phyloP scores from a whole-genome alignment of 352 stramenopile genomes.

The Aphanomyces euteiches region DNA sequence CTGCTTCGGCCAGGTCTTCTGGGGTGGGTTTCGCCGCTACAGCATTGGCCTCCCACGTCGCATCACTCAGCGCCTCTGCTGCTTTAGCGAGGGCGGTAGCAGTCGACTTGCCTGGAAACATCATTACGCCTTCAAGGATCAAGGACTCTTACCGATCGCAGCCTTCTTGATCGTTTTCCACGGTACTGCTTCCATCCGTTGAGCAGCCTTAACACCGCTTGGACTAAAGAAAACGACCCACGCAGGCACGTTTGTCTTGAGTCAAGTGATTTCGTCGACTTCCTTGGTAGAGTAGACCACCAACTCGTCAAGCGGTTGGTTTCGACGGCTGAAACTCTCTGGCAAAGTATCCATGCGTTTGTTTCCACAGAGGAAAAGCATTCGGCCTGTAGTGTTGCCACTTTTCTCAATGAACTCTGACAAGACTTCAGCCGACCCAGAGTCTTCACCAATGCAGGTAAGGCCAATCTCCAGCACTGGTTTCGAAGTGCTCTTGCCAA shows the following conservation, averaged over 20 bases:
- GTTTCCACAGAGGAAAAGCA: constrained; percentile 72
- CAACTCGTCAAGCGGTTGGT: constrained; percentile 54
- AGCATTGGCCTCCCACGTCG: constrained; percentile 53
- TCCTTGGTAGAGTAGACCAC: constrained; percentile 59
- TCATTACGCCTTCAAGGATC: not conserved
- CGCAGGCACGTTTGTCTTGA: constrained; percentile 38
- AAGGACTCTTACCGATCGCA: constrained; percentile 53
- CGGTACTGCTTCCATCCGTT: constrained; percentile 36
- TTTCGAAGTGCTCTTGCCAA: constrained; percentile 59
- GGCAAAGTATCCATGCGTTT: constrained; percentile 61
- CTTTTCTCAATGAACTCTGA: constrained; percentile 38
- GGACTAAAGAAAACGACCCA: constrained; percentile 84
- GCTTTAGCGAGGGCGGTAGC: constrained; percentile 47
- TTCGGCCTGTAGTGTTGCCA: constrained; percentile 43
- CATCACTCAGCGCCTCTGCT: constrained; percentile 39
- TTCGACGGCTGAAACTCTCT: constrained; percentile 51
- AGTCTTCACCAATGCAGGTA: constrained; percentile 55
- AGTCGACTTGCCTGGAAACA: constrained; percentile 59
- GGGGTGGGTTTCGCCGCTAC: constrained; percentile 52
- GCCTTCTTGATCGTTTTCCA: constrained; percentile 69
- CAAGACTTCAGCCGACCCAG: constrained; percentile 63
- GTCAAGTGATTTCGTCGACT: constrained; percentile 49
- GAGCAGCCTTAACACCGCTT: constrained; percentile 61
- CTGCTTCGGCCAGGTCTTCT: constrained; percentile 49
- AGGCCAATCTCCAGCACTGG: constrained; percentile 56